These are phyloP conservation scores for Zancudomyces culisetae DNA, from an alignment of 371 early-diverging fungal species.

Conservation along the genomic window DNA sequence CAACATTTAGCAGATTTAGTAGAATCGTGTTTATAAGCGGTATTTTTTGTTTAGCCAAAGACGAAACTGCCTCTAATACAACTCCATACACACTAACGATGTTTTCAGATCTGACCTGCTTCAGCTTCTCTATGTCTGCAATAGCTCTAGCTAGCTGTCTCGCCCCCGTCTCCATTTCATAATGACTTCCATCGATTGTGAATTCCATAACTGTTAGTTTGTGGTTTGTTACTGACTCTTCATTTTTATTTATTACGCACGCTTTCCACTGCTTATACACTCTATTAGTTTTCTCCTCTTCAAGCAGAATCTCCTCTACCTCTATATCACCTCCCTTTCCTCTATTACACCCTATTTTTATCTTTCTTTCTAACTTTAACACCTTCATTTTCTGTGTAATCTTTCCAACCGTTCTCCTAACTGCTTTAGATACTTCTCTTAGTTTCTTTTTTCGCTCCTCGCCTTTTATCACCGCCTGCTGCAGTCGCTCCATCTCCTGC, in stretches of 20 bases:
- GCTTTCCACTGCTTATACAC: no score
- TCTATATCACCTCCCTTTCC: neutral
- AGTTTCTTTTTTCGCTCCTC: conserved; percentile 6
- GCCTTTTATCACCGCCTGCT: conserved; percentile 13
- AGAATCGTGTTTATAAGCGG: neutral
- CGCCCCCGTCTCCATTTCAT: conserved; percentile 13
- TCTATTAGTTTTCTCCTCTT: no score
- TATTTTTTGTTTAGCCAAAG: neutral
- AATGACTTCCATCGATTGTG: conserved; percentile 9
- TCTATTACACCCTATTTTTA: conserved; percentile 1
- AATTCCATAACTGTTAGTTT: conserved; percentile 20
- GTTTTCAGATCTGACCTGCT: neutral
- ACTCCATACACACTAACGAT: conserved; percentile 12
- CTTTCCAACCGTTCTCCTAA: conserved; percentile 14
- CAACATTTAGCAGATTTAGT: no score
- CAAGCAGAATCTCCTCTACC: no score
- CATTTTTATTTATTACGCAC: no score
- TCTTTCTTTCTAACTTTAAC: conserved; percentile 7
- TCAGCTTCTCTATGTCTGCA: conserved; percentile 13
- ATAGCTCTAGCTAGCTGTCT: conserved; percentile 10
- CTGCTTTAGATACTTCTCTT: conserved; percentile 17
- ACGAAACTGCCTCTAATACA: conserved; percentile 6
- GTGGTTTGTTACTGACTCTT: no score
- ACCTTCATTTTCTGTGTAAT: conserved; percentile 20
- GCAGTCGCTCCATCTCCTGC: conserved; percentile 18